Percentiles rank a stretch among this genome's conserved stretches.
Conservation (phyloP, 2,329 filamentous ascomycete species). For the Dothidotthia symphoricarpi region DNA sequence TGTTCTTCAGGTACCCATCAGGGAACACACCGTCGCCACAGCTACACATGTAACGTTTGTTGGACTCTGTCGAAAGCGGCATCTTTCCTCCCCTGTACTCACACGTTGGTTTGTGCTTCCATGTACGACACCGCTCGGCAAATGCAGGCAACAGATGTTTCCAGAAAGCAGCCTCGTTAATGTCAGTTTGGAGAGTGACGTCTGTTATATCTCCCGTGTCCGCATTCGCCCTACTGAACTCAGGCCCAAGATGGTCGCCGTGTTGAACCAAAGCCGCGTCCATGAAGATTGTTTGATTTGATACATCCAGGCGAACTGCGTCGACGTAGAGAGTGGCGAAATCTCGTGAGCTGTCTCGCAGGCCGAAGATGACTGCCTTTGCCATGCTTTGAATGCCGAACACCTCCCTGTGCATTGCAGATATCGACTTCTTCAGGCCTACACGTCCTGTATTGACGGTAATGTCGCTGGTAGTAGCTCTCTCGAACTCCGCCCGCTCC, state of each 20-base stretch:
- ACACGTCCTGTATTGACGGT: no score
- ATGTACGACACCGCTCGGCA: constrained; percentile 40
- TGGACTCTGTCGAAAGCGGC: constrained; percentile 1
- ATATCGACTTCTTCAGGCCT: no score
- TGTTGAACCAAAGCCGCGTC: constrained; percentile 37
- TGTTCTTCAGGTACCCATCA: constrained; percentile 2
- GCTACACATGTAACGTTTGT: constrained; percentile 4
- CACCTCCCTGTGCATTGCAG: no score
- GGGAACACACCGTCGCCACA: constrained; percentile 11
- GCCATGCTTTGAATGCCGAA: no score
- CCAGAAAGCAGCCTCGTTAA: constrained; percentile 13
- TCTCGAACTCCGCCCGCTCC: no score
- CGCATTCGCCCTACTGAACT: background rate
- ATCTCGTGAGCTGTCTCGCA: no score
- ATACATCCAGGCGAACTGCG: constrained; percentile 34
- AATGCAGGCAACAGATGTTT: constrained; percentile 14
- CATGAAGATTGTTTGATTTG: constrained; percentile 30
- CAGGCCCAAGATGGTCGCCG: constrained; percentile 14
- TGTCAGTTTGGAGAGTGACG: constrained; percentile 19
- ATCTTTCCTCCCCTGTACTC: constrained; percentile 4
- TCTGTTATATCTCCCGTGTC: no score
- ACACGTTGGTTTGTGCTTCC: constrained; percentile 39
- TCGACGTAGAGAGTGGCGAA: constrained; percentile 25
- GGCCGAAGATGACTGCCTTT: no score
- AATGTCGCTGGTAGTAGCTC: no score